Evolutionary conservation across 345 rosid genomes (phyloP).

Genomic region (Eucalyptus sp.): DNA sequence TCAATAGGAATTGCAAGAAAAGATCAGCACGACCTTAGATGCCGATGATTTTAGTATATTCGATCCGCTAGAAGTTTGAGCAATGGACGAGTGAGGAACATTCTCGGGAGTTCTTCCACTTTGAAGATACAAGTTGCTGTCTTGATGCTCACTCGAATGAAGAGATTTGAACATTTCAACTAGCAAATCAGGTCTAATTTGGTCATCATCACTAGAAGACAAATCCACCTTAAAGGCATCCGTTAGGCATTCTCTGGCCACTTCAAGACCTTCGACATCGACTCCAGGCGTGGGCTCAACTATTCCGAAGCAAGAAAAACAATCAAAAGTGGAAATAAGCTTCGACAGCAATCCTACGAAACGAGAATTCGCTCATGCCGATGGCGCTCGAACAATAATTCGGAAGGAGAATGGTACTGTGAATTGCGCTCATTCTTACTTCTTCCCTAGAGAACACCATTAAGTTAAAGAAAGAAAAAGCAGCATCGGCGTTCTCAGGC

Average conservation of each 20-base stretch:
- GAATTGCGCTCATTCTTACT: not conserved
- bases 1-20: not conserved
- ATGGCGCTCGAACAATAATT: not conserved
- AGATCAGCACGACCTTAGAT: not conserved
- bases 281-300: slow-evolving; percentile 67
- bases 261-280: slow-evolving; percentile 76
- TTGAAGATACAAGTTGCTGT: not conserved
- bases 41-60: not conserved
- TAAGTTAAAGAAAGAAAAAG: not conserved
- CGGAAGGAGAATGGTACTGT: not conserved
- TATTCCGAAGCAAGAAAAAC: not conserved
- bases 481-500: not conserved
- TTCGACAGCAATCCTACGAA: not conserved
- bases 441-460: not conserved
- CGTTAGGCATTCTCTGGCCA: slow-evolving; percentile 58
- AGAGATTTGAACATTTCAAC: slow-evolving; percentile 39
- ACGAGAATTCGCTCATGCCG: not conserved
- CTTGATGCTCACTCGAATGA: slow-evolving; percentile 5
- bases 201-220: slow-evolving; percentile 7
- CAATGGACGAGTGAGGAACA: not conserved
- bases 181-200: slow-evolving; percentile 31
- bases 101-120: not conserved
- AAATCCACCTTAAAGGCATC: slow-evolving; percentile 41
- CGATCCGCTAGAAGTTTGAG: not conserved
- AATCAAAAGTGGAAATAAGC: not conserved